phyloP scores from a whole-genome alignment of 176 grass and related monocot species.

The Poa annua region DNA sequence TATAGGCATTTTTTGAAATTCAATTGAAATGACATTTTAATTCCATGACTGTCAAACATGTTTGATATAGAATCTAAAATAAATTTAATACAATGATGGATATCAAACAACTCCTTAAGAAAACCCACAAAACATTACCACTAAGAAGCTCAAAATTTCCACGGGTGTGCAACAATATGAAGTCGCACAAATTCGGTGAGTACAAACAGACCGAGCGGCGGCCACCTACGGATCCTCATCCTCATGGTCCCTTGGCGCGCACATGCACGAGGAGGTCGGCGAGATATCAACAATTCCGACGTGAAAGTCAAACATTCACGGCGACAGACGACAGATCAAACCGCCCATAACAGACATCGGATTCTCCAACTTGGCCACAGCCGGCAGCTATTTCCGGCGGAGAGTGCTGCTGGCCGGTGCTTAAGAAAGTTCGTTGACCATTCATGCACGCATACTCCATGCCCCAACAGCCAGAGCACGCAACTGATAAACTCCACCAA shows the following conservation, averaged over 20 bases:
- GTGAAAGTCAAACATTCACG: neutral
- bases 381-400: neutral
- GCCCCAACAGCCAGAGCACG: neutral
- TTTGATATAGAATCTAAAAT: too few relatives aligned
- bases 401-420: neutral
- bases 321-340: neutral
- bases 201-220: too few relatives aligned
- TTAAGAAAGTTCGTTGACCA: neutral
- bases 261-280: neutral
- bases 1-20: too few relatives aligned
- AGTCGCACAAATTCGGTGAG: too few relatives aligned
- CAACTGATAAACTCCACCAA: neutral
- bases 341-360: neutral
- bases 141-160: too few relatives aligned
- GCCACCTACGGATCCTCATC: too few relatives aligned
- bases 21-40: too few relatives aligned
- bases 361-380: neutral
- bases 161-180: too few relatives aligned
- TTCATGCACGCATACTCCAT: constrained; percentile 12
- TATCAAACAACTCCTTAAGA: too few relatives aligned
- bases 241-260: neutral
- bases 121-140: too few relatives aligned
- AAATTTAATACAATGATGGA: too few relatives aligned
- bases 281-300: neutral
- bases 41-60: too few relatives aligned